Base-by-base conservation (phyloP, 768 basidiomycete species). In the Lepiota brunneoincarnata region DNA sequence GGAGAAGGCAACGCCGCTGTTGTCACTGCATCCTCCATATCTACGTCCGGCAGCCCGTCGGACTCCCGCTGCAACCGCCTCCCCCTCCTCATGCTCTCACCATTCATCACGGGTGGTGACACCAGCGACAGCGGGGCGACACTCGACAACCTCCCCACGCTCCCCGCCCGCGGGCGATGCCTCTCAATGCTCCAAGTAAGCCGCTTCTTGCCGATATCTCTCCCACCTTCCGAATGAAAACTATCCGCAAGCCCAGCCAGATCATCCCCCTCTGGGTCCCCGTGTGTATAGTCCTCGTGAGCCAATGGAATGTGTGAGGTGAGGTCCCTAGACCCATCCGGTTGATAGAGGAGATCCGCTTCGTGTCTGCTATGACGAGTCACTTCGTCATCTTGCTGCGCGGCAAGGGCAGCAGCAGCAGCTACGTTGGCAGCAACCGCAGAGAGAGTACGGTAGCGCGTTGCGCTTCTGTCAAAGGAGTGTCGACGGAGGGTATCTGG, bases 371-470 rank as follows among this genome's bases (percentile, higher is more conserved):
- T 20, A 39, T 46, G 42, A 47, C 55, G 49, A 31, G 58, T 48
- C 23, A 51, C 54, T 11, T 59, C 60, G 38, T 60, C 58, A 6
- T 59, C 60, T 49, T 83, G 76, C 52, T 85, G 79, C 0, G 86
- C 84, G 3, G 80, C 88, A 23, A 89, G 72, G 1, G 83, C 86
- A 0, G 89, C 88, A 0, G 86, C 83, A 0, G 80, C 78, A 0
- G 89, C 87, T 7, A 91, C 82, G 61, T 86, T 86, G 0, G 86
- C 83, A 0, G 87, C 89, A 0, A 85, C 84, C 3, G 73, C 73
- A 0, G 89, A 85, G 46, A 89, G 67, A 0, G 84, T 80, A 39
- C 87, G 87, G 59, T 90, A 90, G 56, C 81, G 82, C 17, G 81
- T 79, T 31, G 80, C 70, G 1, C 70, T 70, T 59, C 78, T 73